Conservation (phyloP, 768 basidiomycete species). For the Filobasidium wieringae region DNA sequence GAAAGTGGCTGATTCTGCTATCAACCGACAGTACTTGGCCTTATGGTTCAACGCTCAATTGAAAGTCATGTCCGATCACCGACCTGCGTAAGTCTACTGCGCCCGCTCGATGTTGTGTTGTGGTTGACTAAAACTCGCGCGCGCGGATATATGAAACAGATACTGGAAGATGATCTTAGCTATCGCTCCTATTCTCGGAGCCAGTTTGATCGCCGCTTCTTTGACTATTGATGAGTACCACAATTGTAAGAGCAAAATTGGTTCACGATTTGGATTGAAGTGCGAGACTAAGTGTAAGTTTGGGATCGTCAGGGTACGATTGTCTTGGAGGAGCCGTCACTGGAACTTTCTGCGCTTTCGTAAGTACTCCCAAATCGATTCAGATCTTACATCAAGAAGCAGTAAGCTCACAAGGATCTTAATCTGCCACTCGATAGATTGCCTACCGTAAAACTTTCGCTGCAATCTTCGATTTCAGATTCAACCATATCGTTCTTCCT, state of each 20-base stretch:
- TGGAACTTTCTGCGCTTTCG: slow-evolving; percentile 45
- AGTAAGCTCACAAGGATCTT: no score
- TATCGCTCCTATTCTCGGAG: slow-evolving; percentile 50
- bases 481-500: slow-evolving; percentile 53
- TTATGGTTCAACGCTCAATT: slow-evolving; percentile 48
- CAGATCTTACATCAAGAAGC: no score
- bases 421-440: slow-evolving; percentile 15
- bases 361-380: slow-evolving; percentile 17
- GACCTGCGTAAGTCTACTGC: slow-evolving; percentile 41
- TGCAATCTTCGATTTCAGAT: slow-evolving; percentile 48
- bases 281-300: not conserved
- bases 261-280: not conserved
- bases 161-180: slow-evolving; percentile 56
- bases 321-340: slow-evolving; percentile 48
- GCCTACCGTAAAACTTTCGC: slow-evolving; percentile 52
- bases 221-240: slow-evolving; percentile 51
- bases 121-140: no score
- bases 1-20: not conserved
- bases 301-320: slow-evolving; percentile 43
- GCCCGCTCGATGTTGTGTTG: no score
- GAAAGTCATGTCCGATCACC: slow-evolving; percentile 52
- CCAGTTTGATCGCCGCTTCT: slow-evolving; percentile 48
- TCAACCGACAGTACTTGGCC: slow-evolving; percentile 22
- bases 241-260: slow-evolving; percentile 37
- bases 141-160: no score